Conservation (phyloP, 352 stramenopile species). For the Globisporangium solare region DNA sequence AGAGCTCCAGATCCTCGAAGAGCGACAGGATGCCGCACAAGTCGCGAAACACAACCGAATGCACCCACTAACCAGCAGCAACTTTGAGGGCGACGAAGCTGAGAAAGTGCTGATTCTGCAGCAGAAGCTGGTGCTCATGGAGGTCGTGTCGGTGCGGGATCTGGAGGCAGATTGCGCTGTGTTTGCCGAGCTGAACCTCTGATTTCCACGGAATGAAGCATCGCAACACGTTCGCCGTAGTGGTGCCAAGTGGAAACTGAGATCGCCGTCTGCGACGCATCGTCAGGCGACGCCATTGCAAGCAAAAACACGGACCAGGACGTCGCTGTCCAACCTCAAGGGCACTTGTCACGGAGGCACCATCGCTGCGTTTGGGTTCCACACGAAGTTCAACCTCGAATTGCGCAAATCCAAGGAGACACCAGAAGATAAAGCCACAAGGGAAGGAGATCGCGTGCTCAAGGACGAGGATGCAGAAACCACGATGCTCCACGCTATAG, state of each 20-base stretch:
- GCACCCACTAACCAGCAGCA: not conserved
- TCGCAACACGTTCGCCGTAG: not conserved
- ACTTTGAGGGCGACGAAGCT: conserved; percentile 7
- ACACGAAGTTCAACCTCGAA: conserved; percentile 15
- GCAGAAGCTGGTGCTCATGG: conserved; percentile 7
- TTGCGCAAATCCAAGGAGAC: conserved; percentile 4
- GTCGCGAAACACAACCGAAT: conserved; percentile 10
- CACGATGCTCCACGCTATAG: not conserved
- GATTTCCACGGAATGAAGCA: not conserved
- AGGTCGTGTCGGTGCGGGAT: conserved; percentile 8
- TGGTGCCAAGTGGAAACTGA: not conserved
- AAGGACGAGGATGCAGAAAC: not conserved
- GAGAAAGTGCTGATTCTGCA: conserved; percentile 4
- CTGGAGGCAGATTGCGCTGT: conserved; percentile 3
- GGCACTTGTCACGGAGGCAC: not conserved
- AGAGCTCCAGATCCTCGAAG: conserved; percentile 42
- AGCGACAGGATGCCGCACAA: conserved; percentile 24
- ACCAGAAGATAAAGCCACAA: not conserved
- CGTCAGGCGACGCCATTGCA: not conserved
- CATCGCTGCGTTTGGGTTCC: conserved; percentile 11
- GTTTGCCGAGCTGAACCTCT: conserved; percentile 7
- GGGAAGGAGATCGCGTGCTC: not conserved
- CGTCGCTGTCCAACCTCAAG: not conserved
- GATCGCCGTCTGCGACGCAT: not conserved
- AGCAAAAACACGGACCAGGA: not conserved